These are phyloP conservation scores for Auriculariales sp. DNA, from an alignment of 768 basidiomycete species.

Conservation along the genomic window DNA sequence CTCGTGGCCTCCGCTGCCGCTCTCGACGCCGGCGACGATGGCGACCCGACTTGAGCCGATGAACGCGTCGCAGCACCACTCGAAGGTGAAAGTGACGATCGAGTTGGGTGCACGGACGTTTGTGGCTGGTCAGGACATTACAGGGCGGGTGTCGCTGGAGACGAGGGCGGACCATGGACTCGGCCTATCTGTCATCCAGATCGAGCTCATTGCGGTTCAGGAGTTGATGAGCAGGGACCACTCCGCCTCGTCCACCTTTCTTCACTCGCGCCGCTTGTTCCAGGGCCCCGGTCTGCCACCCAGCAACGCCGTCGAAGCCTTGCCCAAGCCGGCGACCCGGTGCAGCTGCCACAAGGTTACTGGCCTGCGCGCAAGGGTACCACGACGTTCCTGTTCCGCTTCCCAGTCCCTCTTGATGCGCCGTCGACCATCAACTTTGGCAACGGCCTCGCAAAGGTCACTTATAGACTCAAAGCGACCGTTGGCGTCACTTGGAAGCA, in stretches of 20 bases:
- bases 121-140: slow-evolving; percentile 49
- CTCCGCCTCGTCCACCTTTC: slow-evolving; percentile 64
- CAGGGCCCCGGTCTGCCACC: slow-evolving; percentile 73
- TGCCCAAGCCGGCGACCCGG: slow-evolving; percentile 41
- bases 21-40: slow-evolving; percentile 3
- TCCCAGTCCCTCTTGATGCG: slow-evolving; percentile 50
- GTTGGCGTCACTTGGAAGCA: slow-evolving; percentile 65
- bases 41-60: slow-evolving; percentile 41
- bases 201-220: slow-evolving; percentile 63
- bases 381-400: slow-evolving; percentile 69
- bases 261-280: slow-evolving; percentile 56
- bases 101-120: slow-evolving; percentile 43
- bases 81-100: slow-evolving; percentile 60
- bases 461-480: slow-evolving; percentile 61
- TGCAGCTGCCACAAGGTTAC: slow-evolving; percentile 45
- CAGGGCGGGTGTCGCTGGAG: slow-evolving; percentile 71
- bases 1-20: not conserved
- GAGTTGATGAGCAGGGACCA: slow-evolving; percentile 68
- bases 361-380: slow-evolving; percentile 60
- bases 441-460: slow-evolving; percentile 47
- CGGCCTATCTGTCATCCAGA: slow-evolving; percentile 61
- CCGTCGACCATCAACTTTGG: slow-evolving; percentile 64
- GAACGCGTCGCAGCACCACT: slow-evolving; percentile 68
- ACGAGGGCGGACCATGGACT: slow-evolving; percentile 53
- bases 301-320: slow-evolving; percentile 65